Base-by-base conservation (phyloP, 2,329 filamentous ascomycete genomes). In the Penicillium sp. region DNA sequence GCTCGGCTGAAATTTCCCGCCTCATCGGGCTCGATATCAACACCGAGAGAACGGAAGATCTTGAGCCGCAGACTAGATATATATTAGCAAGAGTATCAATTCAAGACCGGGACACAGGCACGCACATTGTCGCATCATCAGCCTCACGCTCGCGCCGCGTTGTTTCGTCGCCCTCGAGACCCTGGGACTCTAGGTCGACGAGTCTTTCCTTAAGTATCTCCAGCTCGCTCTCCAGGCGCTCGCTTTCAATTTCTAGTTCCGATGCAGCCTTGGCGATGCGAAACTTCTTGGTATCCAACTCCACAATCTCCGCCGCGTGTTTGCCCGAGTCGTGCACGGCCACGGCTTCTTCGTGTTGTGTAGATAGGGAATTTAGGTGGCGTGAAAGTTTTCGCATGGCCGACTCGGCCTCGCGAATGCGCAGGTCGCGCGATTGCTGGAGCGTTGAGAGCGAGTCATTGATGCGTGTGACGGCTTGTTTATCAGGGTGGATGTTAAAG, bases 401-500 rank as follows among this genome's bases (percentile, higher is more conserved):
- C 25, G 81, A 76, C 68, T 91, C 87, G 63, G 86, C 85, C 53
- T 91, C 88, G 71, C 84, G 83, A 52, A 92, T 83, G 66, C 91
- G 89, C 50, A 91, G 82, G 59, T 90, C 85, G 72, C 94, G 92
- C 59, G 91, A 90, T 71, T 92, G 87, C 67, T 90, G 85, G n/a
- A 99, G 86, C 0, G 90, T 90, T 9, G 86, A 84, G 52, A 97
- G 84, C 1, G 91, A 93, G 73, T 93, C 90, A 74, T 86, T 86
- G 72, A 97, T 89, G 72, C 94, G 91, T 21, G 88, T 82, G 21
- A 97, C 85, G 61, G 90, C 90, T 64, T 86, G 81, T 71, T 92
- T 94, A 82, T 99, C 94, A 12, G 91, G 91, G 21, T 85, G 82
- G 70, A 93, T 96, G 80, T 96, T 94, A 86, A 99, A 99, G 82